Evolutionary conservation across 106 monocot genomes (phyloP).

Genomic region (Dendrobium chrysotoxum): DNA sequence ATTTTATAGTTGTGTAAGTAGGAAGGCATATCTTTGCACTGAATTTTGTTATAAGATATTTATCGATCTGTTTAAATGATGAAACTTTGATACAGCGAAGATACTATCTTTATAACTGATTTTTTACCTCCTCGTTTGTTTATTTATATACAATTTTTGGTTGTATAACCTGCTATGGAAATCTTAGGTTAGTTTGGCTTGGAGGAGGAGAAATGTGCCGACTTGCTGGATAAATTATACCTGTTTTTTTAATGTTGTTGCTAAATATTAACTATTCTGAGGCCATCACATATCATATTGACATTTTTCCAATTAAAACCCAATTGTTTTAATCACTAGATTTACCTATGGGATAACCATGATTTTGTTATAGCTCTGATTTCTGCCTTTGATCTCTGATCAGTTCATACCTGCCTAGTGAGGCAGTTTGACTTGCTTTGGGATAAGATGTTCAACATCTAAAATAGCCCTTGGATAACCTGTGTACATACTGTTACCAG

Average conservation of each 20-base stretch:
- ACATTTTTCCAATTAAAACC: background rate
- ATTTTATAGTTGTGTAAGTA: background rate
- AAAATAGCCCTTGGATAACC: background rate
- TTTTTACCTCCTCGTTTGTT: background rate
- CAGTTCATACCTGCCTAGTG: background rate
- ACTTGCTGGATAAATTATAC: background rate
- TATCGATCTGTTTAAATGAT: background rate
- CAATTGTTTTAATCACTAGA: background rate
- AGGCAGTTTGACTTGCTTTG: background rate
- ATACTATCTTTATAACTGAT: too few relatives aligned
- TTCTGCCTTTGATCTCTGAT: background rate
- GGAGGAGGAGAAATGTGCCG: background rate
- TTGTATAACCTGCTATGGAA: background rate
- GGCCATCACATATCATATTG: background rate
- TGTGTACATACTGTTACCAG: background rate
- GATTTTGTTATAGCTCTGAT: background rate
- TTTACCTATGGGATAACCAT: background rate
- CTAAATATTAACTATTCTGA: background rate
- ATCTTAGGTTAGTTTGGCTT: background rate
- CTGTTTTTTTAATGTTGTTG: background rate
- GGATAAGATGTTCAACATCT: background rate
- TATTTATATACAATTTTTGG: background rate
- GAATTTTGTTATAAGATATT: background rate
- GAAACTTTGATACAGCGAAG: background rate
- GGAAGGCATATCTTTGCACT: background rate